Percentiles rank a stretch among this genome's conserved stretches.
These are phyloP conservation scores for Zymoseptoria ardabiliae DNA, from an alignment of 2,329 filamentous ascomycete species.

Conservation along the genomic window DNA sequence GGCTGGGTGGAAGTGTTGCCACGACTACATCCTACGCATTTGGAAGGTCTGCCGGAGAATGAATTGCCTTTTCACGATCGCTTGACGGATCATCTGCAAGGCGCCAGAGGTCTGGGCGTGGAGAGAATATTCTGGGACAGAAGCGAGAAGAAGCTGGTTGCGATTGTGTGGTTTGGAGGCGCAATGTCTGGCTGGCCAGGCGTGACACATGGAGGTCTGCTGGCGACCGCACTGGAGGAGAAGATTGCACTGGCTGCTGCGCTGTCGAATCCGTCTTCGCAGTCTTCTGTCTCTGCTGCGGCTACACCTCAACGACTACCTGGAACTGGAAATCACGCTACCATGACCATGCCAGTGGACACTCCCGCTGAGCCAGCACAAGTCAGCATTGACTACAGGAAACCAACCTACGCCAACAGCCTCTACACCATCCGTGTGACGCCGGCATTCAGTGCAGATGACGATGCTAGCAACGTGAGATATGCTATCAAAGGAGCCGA, in stretches of 20 bases:
- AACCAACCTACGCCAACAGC: constrained; percentile 50
- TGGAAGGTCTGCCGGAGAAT: constrained; percentile 4
- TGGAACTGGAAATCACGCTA: constrained; percentile 27
- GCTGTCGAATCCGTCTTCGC: constrained; percentile 35
- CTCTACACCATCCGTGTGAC: constrained; percentile 57
- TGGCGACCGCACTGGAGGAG: constrained; percentile 64
- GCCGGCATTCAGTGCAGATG: constrained; percentile 24
- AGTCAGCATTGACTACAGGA: constrained; percentile 52
- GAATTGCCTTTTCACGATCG: constrained; percentile 11
- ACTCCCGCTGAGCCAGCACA: constrained; percentile 29
- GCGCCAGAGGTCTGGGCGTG: constrained; percentile 36
- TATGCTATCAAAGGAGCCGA: constrained; percentile 31
- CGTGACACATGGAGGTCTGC: constrained; percentile 62
- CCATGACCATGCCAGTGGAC: constrained; percentile 14
- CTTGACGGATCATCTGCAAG: constrained; percentile 30
- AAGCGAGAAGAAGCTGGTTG: constrained; percentile 50
- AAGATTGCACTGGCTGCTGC: constrained; percentile 57
- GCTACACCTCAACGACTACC: constrained; percentile 26
- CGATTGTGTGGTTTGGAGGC: constrained; percentile 62
- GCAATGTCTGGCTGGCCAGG: constrained; percentile 62
- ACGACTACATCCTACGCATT: background rate
- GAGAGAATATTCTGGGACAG: constrained; percentile 60
- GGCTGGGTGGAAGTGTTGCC: constrained; percentile 29
- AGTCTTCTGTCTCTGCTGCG: constrained; percentile 14
- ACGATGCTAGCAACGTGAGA: constrained; percentile 14